Percentiles rank a stretch among this genome's conserved stretches.
phyloP scores from a whole-genome alignment of 345 rosid genomes.

The Arabidopsis suecica region DNA sequence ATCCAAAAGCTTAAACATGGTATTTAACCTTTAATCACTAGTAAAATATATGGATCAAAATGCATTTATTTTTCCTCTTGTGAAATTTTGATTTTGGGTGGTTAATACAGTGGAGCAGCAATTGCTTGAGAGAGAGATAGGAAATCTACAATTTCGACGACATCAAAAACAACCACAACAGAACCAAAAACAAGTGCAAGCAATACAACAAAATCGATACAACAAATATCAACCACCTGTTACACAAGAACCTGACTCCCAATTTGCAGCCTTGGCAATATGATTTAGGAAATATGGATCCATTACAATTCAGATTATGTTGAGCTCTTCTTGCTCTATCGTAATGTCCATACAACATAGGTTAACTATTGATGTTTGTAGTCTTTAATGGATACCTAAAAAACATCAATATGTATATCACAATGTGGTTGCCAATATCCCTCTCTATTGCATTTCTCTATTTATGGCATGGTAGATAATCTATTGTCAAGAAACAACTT shows the following conservation, averaged over 20 bases:
- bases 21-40: conserved; percentile 34
- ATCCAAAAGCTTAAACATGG: conserved; percentile 70
- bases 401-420: conserved; percentile 6
- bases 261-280: conserved; percentile 50
- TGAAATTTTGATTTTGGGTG: neutral
- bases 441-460: conserved; percentile 13
- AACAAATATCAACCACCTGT: conserved; percentile 22
- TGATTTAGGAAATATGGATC: conserved; percentile 32
- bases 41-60: neutral
- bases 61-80: neutral
- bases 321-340: neutral
- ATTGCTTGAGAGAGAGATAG: conserved; percentile 73
- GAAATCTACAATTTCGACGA: conserved; percentile 51
- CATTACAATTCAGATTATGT: neutral
- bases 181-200: conserved; percentile 41
- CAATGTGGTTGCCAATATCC: conserved; percentile 16
- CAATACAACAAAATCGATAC: conserved; percentile 35
- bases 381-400: neutral
- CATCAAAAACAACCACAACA: conserved; percentile 57
- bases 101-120: conserved; percentile 67
- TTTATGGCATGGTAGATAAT: neutral
- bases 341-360: conserved; percentile 27
- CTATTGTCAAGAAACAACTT: neutral
- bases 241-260: conserved; percentile 41
- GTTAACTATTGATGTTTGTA: conserved; percentile 5